phyloP scores from a whole-genome alignment of 306 rosid species.

The Urtica urens region DNA sequence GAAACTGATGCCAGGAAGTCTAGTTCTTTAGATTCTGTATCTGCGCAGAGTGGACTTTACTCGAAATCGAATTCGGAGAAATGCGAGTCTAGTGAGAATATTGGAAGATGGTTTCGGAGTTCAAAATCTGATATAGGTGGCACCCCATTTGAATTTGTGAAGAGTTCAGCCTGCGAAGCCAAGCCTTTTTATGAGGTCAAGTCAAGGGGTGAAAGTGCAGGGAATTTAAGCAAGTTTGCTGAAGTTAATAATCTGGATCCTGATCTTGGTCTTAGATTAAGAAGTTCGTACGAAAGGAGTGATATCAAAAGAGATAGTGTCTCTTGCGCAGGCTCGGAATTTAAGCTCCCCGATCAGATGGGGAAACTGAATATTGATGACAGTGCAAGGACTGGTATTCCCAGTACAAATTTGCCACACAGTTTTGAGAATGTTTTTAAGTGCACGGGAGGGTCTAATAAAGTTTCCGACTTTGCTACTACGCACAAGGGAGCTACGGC shows the following conservation, averaged over 20 bases:
- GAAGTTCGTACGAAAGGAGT: slow-evolving; percentile 13
- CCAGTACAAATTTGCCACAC: slow-evolving; percentile 13
- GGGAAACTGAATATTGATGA: slow-evolving; percentile 45
- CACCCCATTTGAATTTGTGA: slow-evolving; percentile 25
- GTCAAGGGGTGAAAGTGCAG: slow-evolving; percentile 3
- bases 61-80: slow-evolving; percentile 9
- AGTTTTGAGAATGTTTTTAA: slow-evolving; percentile 23
- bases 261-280: slow-evolving; percentile 14
- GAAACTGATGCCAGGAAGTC: slow-evolving; percentile 9
- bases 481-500: slow-evolving; percentile 18
- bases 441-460: slow-evolving; percentile 17
- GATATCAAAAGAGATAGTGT: slow-evolving; percentile 11
- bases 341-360: slow-evolving; percentile 45
- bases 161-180: slow-evolving; percentile 5
- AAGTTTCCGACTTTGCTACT: slow-evolving; percentile 17
- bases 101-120: slow-evolving; percentile 21
- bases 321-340: slow-evolving; percentile 15
- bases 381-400: slow-evolving; percentile 21
- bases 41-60: slow-evolving; percentile 13
- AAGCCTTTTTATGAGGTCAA: slow-evolving; percentile 6
- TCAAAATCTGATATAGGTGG: slow-evolving; percentile 12
- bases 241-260: slow-evolving; percentile 13
- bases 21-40: slow-evolving; percentile 16
- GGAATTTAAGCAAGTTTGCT: slow-evolving; percentile 4
- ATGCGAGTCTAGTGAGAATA: not conserved